Evolutionary conservation across 768 basidiomycete genomes (phyloP).

Genomic region (Xanthoconium purpureum): DNA sequence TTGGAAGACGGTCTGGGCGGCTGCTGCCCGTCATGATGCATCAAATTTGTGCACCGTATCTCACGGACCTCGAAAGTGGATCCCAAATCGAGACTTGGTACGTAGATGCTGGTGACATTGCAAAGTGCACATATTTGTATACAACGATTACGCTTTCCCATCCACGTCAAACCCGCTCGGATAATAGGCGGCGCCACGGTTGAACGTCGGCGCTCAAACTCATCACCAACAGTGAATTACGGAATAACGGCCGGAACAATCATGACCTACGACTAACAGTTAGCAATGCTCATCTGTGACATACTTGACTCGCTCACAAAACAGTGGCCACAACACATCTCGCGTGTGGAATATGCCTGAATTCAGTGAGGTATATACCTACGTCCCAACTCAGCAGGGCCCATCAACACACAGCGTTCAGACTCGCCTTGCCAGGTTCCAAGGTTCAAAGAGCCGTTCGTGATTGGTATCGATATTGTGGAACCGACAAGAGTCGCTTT

Average conservation of each 20-base stretch:
- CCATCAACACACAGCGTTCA: not conserved
- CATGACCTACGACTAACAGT: constrained; percentile 9
- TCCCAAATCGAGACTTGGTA: constrained; percentile 14
- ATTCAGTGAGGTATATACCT: constrained; percentile 89
- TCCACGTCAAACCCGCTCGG: not conserved
- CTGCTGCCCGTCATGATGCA: constrained; percentile 13
- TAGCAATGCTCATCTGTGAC: not conserved
- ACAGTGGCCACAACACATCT: constrained; percentile 79
- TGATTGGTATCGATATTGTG: constrained; percentile 81
- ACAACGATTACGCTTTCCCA: no score
- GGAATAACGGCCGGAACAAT: not conserved
- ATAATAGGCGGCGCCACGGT: not conserved
- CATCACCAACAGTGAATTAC: not conserved
- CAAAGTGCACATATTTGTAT: no score
- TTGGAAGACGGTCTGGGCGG: not conserved
- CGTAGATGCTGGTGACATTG: not conserved
- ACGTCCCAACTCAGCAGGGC: not conserved
- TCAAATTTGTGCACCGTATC: constrained; percentile 18
- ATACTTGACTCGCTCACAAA: constrained; percentile 45
- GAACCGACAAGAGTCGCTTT: constrained; percentile 85
- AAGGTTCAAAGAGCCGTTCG: constrained; percentile 69
- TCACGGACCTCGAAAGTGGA: constrained; percentile 20
- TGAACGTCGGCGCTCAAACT: not conserved
- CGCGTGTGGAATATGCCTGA: constrained; percentile 64
- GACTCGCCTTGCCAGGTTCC: constrained; percentile 89